These are phyloP conservation scores for Pholiota molesta DNA, from an alignment of 768 basidiomycete species.

Conservation along the genomic window DNA sequence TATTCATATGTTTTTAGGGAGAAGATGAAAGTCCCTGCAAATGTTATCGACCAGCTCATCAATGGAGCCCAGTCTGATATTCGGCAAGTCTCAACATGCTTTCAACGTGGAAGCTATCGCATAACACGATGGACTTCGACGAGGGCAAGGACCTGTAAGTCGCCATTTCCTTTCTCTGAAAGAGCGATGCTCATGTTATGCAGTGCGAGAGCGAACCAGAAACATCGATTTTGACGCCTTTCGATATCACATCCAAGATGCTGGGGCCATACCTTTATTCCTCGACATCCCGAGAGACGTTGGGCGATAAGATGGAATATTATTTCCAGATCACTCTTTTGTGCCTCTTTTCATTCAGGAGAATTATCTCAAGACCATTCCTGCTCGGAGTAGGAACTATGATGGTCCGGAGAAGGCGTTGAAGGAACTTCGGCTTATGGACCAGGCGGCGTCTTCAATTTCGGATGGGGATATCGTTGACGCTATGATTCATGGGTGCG, in stretches of 20 bases:
- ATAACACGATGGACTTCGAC: conserved; percentile 83
- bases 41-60: conserved; percentile 92
- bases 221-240: conserved; percentile 91
- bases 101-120: conserved; percentile 94
- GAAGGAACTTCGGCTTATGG: conserved; percentile 81
- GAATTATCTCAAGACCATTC: conserved; percentile 90
- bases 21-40: conserved; percentile 88
- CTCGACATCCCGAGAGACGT: conserved; percentile 72
- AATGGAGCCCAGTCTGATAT: conserved; percentile 92
- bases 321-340: conserved; percentile 98
- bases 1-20: conserved; percentile 55
- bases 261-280: conserved; percentile 93
- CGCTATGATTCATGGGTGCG: conserved; percentile 88
- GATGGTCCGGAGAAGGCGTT: conserved; percentile 67
- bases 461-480: conserved; percentile 96
- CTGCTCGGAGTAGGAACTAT: conserved; percentile 57
- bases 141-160: conserved; percentile 89
- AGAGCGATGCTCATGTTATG: background rate
- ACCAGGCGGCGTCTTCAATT: conserved; percentile 87
- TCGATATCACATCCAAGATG: conserved; percentile 87
- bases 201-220: conserved; percentile 90
- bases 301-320: conserved; percentile 91
- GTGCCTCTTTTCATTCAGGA: conserved; percentile 98
- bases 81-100: conserved; percentile 98
- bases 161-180: background rate